Conservation (phyloP, 768 basidiomycete species). For the Tricholoma matsutake region DNA sequence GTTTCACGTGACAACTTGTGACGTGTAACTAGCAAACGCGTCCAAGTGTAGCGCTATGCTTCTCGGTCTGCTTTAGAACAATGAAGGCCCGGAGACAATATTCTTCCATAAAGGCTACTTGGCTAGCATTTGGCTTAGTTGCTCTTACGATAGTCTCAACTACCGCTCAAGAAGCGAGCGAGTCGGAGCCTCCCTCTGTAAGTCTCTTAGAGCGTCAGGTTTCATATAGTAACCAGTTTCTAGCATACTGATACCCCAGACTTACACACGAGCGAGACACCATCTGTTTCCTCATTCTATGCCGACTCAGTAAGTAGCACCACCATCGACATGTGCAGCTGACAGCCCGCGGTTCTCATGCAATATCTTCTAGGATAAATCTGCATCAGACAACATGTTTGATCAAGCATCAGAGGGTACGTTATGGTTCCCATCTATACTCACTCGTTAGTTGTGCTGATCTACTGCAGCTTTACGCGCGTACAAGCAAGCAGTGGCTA, state of each 20-base stretch:
- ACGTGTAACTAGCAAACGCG: conserved; percentile 14
- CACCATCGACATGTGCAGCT: not conserved
- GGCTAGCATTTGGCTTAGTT: conserved; percentile 61
- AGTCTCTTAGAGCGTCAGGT: not conserved
- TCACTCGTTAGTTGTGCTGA: conserved; percentile 1
- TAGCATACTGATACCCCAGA: not conserved
- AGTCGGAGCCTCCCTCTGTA: conserved; percentile 16
- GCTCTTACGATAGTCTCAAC: conserved; percentile 42
- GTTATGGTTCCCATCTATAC: not conserved
- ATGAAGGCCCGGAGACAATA: conserved; percentile 28
- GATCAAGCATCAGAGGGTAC: conserved; percentile 55
- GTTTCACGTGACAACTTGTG: conserved; percentile 16
- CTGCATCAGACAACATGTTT: conserved; percentile 28
- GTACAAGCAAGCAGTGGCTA: conserved; percentile 71
- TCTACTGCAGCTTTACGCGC: conserved; percentile 58
- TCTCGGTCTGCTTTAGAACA: not conserved
- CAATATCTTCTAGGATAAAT: conserved; percentile 4
- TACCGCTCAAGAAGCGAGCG: conserved; percentile 32
- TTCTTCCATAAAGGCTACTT: conserved; percentile 45
- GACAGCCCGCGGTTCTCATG: not conserved
- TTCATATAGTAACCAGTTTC: not conserved
- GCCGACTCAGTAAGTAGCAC: not conserved
- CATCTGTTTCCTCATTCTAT: not conserved
- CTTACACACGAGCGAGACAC: not conserved
- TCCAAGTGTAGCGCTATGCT: conserved; percentile 3